Base-by-base conservation (phyloP, 2,329 filamentous ascomycete species). In the Trichoderma harzianum region DNA sequence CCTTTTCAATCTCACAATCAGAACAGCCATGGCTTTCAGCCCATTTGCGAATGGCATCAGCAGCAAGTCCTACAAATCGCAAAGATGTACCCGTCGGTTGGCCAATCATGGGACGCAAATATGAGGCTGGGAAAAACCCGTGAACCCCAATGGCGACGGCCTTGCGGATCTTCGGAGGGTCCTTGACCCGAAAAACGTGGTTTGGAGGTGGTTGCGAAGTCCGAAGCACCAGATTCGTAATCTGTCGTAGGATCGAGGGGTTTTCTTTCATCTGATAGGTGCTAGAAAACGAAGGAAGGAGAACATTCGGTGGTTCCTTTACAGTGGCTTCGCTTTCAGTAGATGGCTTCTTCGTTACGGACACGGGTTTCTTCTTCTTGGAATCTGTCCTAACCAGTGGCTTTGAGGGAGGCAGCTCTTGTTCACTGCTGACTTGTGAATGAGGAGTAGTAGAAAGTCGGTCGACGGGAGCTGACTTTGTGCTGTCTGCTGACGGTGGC, bases 11-110 rank as follows among this genome's bases (percentile, higher is more conserved):
- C 76, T 97, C 92, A 73, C 88, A 90, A 74, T 94, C 92, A 2
- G 86, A 83, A 73, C 91, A 94, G 1, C 92, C 91, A 74, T 93
- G 89, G 14, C 85, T 85, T 68, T 93, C 89, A 0, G 93, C 89
- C 93, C 95, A 99, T 72, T 91, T 87, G 72, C 91, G 89, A 76
- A 99, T 95, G 1, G 93, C 92, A 51, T 93, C 90, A 7, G 94
- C 94, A 21, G 92, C 93, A 78, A 95, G 91, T 74, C 93, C 95
- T 11, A 95, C 94, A 78, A 99, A 99, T 53, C 94, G 91, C 71
- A 98, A 90, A 0, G 95, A 98, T 1, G 96, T 99, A 7, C 96
- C 96, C 0, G 95, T 99, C 0, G 96, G 96, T 76, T 97, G 95
- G 0, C 96, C 96, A 18, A 98, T 91, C 76, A 99, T 92, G 24